Evolutionary conservation across 306 rosid genomes (phyloP), one percentile per base, ranked within the genome.

Genomic region (Cicer chorassanicum): DNA sequence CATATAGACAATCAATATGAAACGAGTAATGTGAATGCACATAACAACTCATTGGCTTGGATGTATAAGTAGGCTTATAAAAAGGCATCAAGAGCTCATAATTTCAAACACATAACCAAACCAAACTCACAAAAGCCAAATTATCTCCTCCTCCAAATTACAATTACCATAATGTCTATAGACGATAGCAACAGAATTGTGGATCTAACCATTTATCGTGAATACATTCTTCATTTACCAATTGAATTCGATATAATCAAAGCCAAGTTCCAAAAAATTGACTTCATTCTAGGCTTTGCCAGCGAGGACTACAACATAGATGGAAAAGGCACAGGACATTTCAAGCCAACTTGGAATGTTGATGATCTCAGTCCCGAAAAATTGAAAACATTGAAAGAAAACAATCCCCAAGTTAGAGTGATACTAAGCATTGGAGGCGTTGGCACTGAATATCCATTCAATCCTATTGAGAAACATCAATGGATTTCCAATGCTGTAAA

Each of bases 401-500:
- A 65, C 2, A 2, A 41, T 42, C 8, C 6, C 0, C 10, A 65
- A 4, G 70, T 41, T 7, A 65, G 43, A 40, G 70, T 65, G 70
- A 4, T 43, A 16, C 42, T 65, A 65, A 42, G 70, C 70, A 65
- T 65, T 2, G 70, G 70, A 65, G 70, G 21, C 70, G 54, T 44
- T 5, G 53, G 39, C 3, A 0, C 0, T 5, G 2, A 16, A 4
- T 15, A 3, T 42, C 38, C 36, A 18, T 65, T 65, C 13, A 16
- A 65, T 65, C 51, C 70, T 1, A 18, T 8, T 5, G 16, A 48
- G 1, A 48, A n/a, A 50, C 2, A 14, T 6, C n/a, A 1, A 0
- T 50, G 56, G 56, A 6, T 50, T 14, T 1, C 7, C 9, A 13
- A 13, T 7, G 56, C 56, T 6, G 9, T 50, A 6, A 50, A 7